phyloP scores from a whole-genome alignment of 495 filamentous ascomycete species.

The Penicillium paradoxum region DNA sequence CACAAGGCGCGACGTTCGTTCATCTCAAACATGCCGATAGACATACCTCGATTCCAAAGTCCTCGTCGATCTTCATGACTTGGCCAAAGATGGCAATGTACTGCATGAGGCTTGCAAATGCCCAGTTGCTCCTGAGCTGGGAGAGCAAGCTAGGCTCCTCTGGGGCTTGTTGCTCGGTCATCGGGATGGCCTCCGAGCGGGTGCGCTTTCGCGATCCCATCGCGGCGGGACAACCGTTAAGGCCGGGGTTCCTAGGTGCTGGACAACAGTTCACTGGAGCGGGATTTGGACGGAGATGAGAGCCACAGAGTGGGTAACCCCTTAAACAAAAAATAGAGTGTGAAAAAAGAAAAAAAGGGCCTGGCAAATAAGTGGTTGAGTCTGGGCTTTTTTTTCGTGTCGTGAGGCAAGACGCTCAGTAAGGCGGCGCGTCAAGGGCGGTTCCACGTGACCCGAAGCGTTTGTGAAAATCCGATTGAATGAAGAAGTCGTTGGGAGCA shows the following conservation, averaged over 20 bases:
- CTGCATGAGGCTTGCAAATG: slow-evolving; percentile 92
- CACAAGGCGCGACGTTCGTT: slow-evolving; percentile 4
- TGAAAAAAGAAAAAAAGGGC: not conserved
- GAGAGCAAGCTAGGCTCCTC: slow-evolving; percentile 54
- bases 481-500: slow-evolving; percentile 10
- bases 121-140: slow-evolving; percentile 81
- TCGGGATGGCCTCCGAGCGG: slow-evolving; percentile 59
- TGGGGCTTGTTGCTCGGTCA: slow-evolving; percentile 36
- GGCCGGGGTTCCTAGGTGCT: slow-evolving; percentile 13
- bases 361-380: not conserved
- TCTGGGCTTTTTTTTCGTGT: slow-evolving; percentile 18
- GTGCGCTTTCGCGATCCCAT: slow-evolving; percentile 66
- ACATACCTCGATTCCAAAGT: slow-evolving; percentile 78
- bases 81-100: slow-evolving; percentile 87
- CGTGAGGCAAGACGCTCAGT: slow-evolving; percentile 31
- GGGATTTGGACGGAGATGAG: not conserved
- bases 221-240: slow-evolving; percentile 34
- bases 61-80: slow-evolving; percentile 81
- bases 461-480: slow-evolving; percentile 7
- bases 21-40: not conserved
- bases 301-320: not conserved
- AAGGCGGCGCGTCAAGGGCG: slow-evolving; percentile 34
- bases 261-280: slow-evolving; percentile 13
- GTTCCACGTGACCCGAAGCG: slow-evolving; percentile 32
- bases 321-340: not conserved